phyloP scores from a whole-genome alignment of 768 basidiomycete species.

The Hypsizygus marmoreus region DNA sequence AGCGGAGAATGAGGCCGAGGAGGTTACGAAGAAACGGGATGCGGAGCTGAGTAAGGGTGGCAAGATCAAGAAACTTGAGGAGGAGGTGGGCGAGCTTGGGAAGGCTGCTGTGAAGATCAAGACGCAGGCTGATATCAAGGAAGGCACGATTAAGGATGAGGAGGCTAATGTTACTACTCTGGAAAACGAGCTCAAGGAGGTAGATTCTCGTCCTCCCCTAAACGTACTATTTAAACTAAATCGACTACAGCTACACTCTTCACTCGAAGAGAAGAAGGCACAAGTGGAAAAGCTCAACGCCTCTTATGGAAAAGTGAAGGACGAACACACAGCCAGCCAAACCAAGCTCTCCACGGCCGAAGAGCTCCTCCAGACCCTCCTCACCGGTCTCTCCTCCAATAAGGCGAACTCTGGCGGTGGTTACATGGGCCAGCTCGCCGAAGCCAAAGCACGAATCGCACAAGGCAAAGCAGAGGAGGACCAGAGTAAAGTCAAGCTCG shows the following conservation, averaged over 20 bases:
- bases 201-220: constrained; percentile 30
- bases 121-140: constrained; percentile 85
- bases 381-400: constrained; percentile 85
- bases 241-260: constrained; percentile 50
- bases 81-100: constrained; percentile 74
- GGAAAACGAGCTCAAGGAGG: constrained; percentile 61
- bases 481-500: constrained; percentile 74
- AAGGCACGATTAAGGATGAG: constrained; percentile 77
- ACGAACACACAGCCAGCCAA: constrained; percentile 62
- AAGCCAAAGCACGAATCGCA: constrained; percentile 73
- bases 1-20: constrained; percentile 66
- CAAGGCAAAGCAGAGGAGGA: constrained; percentile 84
- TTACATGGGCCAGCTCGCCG: constrained; percentile 94
- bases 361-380: constrained; percentile 91
- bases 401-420: constrained; percentile 74
- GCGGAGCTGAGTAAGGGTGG: constrained; percentile 92
- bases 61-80: constrained; percentile 84
- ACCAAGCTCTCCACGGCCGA: constrained; percentile 72
- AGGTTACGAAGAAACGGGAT: constrained; percentile 76
- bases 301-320: constrained; percentile 64
- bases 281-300: constrained; percentile 59
- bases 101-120: constrained; percentile 79
- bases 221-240: background rate
- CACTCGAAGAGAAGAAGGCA: constrained; percentile 57
- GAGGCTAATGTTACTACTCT: constrained; percentile 55